Evolutionary conservation across 176 grass and related monocot species (phyloP).

Genomic region (Musa itinerans): DNA sequence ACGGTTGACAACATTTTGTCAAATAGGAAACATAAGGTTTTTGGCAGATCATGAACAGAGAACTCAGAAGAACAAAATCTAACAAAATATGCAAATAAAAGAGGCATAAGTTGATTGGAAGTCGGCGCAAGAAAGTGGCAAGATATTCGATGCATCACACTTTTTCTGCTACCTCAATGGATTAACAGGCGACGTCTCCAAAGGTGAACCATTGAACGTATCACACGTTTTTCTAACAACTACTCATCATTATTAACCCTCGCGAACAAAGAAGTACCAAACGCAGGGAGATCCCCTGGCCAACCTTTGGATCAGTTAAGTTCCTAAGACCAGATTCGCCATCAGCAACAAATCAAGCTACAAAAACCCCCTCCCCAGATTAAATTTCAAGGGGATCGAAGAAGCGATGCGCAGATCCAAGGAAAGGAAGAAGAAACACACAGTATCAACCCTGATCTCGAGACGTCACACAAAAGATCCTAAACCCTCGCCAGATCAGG

Average conservation of each 20-base stretch:
- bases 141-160: neutral
- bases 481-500: slow-evolving; percentile 24
- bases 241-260: neutral
- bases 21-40: neutral
- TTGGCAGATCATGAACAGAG: too few species aligned
- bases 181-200: neutral
- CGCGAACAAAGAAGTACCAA: too few species aligned
- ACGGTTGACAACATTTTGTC: neutral
- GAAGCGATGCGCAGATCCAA: neutral
- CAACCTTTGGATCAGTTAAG: neutral
- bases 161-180: neutral
- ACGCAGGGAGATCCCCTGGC: neutral
- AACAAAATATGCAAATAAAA: too few species aligned
- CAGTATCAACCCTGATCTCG: neutral
- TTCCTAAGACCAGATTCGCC: neutral
- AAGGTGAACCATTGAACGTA: neutral
- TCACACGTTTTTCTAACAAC: neutral
- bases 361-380: neutral
- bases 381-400: neutral
- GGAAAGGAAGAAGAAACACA: neutral
- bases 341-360: neutral
- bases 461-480: neutral
- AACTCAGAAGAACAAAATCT: too few species aligned
- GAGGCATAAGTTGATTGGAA: too few species aligned
- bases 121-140: neutral